Evolutionary conservation across 306 rosid species (phyloP).

Genomic region (Crataegus laevigata): DNA sequence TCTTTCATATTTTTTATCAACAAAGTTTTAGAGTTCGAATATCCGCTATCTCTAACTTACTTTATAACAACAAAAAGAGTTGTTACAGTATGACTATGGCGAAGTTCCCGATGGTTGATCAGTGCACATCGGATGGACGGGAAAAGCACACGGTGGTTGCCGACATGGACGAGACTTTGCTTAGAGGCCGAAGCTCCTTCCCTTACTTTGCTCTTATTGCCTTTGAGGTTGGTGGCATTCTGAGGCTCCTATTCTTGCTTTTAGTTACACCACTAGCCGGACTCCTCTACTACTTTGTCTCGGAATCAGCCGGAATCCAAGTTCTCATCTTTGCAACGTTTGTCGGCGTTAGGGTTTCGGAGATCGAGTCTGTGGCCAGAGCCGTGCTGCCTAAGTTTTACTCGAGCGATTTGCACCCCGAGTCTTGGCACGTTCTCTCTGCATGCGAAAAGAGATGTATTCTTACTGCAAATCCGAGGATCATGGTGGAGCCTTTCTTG

Average conservation of each 20-base stretch:
- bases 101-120: slow-evolving; percentile 41
- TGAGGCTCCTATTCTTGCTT: slow-evolving; percentile 55
- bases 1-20: no score
- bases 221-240: slow-evolving; percentile 66
- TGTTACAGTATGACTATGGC: neutral
- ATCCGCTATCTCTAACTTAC: neutral
- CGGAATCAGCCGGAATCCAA: slow-evolving; percentile 69
- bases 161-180: slow-evolving; percentile 84
- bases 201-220: slow-evolving; percentile 78
- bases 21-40: neutral
- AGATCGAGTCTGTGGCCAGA: slow-evolving; percentile 61
- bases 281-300: slow-evolving; percentile 56
- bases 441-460: slow-evolving; percentile 59
- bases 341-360: slow-evolving; percentile 43
- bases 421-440: slow-evolving; percentile 65
- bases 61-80: neutral
- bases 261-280: slow-evolving; percentile 61
- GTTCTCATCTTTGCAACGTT: slow-evolving; percentile 55
- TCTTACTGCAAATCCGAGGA: slow-evolving; percentile 64
- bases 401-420: slow-evolving; percentile 45
- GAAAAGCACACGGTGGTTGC: slow-evolving; percentile 72
- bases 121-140: slow-evolving; percentile 50
- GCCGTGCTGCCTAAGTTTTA: slow-evolving; percentile 83
- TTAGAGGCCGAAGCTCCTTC: slow-evolving; percentile 67
- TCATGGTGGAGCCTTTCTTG: slow-evolving; percentile 75